Base-by-base conservation (phyloP, 108 stramenopile species). In the Pseudonitzschia multiseries region DNA sequence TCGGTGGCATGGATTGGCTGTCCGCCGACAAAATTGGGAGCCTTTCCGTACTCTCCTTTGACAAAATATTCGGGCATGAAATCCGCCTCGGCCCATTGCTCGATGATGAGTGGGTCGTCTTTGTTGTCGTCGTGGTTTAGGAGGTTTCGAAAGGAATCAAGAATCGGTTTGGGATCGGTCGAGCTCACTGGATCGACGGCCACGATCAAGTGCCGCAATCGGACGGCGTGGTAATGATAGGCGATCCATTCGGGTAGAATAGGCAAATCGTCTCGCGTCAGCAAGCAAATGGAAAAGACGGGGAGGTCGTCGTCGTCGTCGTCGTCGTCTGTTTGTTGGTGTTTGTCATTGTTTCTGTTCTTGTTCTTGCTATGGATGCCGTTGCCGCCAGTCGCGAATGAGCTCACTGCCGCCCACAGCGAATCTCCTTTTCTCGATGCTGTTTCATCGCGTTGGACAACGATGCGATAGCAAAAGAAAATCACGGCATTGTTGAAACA, bases 181-280 rank as follows among this genome's bases (percentile, higher is more conserved):
- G 15, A 14, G 48, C 54, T 51, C 18, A 20, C 17, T 0, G 84
- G 82, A 75, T 88, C 87, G 4, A 79, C 60, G n/a, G 83, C 86
- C 18, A 87, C 81, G 32, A 86, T 53, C 26, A 86, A 27, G 66
- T 81, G 68, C 10, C 81, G 61, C 17, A 86, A 43, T 31, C 62
- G 68, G 1, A 82, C 32, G 8, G 78, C 61, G 57, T 71, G 69
- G 57, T 82, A 86, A 46, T 86, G 85, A 57, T 86, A 86, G 29
- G 85, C 81, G 31, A 86, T 78, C 85, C 85, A 86, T 77, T 86
- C 85, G 24, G 64, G 51, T 17, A 86, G 70, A 14, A 75, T 75
- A 18, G 69, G 63, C 41, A 82, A 70, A 67, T 80, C 85, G 54
- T 86, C 85, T 57, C 76, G 75, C 42, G 79, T 73, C 26, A 86